Percentiles rank a stretch among this genome's conserved stretches.
Evolutionary conservation across 2,329 filamentous ascomycete species (phyloP).

Genomic region (Dactylellina haptotyla): DNA sequence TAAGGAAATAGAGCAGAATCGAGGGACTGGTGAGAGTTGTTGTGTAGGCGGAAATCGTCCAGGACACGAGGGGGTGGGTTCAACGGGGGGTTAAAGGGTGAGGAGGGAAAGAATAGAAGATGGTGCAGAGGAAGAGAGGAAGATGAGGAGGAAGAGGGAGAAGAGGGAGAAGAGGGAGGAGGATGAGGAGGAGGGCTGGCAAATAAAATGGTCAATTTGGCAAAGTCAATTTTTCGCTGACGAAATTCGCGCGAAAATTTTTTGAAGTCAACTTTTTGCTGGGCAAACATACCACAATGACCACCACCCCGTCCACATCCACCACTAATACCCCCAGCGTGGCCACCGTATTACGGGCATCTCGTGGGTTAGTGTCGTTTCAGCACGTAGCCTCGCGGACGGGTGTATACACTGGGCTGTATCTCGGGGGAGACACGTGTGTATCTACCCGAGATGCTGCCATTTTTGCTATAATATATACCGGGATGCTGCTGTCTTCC

Average conservation of each 20-base stretch:
- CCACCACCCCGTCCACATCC: slow-evolving; percentile 38
- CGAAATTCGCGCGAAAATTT: slow-evolving; percentile 60
- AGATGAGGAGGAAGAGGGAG: slow-evolving; percentile 50
- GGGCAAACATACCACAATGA: slow-evolving; percentile 52
- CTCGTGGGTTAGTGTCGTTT: too few relatives aligned
- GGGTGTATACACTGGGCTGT: too few relatives aligned
- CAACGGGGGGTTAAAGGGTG: too few relatives aligned
- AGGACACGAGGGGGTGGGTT: too few relatives aligned
- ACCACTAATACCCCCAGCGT: slow-evolving; percentile 7
- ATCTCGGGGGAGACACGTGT: too few relatives aligned
- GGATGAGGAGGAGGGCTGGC: slow-evolving; percentile 62
- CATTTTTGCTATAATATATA: too few relatives aligned
- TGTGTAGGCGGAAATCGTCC: too few relatives aligned
- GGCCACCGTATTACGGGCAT: too few relatives aligned
- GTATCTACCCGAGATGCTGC: too few relatives aligned
- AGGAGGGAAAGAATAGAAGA: too few relatives aligned
- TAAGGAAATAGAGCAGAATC: background rate
- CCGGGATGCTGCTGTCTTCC: too few relatives aligned
- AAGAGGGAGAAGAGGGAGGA: slow-evolving; percentile 56
- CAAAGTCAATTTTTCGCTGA: slow-evolving; percentile 58
- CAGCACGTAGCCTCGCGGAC: too few relatives aligned
- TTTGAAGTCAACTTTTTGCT: slow-evolving; percentile 55
- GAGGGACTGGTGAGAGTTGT: background rate
- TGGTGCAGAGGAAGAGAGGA: slow-evolving; percentile 18
- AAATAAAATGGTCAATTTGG: slow-evolving; percentile 52